These are phyloP conservation scores for Colletotrichum spaethianum DNA, from an alignment of 2,329 filamentous ascomycete species.

Conservation along the genomic window DNA sequence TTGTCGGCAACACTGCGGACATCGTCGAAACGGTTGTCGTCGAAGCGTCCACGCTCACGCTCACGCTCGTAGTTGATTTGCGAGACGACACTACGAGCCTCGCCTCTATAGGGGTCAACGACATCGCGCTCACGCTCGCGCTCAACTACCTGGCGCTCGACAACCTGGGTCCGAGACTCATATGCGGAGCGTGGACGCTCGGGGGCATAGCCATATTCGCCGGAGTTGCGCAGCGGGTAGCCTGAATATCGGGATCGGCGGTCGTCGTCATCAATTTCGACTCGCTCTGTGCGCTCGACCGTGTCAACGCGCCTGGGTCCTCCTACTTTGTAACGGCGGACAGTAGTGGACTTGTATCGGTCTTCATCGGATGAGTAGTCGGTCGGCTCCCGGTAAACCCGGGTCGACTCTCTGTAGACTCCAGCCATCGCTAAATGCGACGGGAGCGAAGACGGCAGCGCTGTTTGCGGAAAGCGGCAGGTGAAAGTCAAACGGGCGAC, in stretches of 20 bases:
- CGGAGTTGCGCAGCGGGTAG: slow-evolving; percentile 54
- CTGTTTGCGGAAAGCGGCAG: slow-evolving; percentile 37
- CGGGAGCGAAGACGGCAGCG: slow-evolving; percentile 1
- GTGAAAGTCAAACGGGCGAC: slow-evolving; percentile 9
- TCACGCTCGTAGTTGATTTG: slow-evolving; percentile 51
- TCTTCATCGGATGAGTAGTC: slow-evolving; percentile 60
- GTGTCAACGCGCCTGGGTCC: slow-evolving; percentile 57
- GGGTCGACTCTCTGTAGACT: slow-evolving; percentile 52
- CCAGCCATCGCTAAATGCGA: slow-evolving; percentile 40
- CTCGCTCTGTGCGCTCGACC: slow-evolving; percentile 55
- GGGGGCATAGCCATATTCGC: slow-evolving; percentile 59
- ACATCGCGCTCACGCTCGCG: slow-evolving; percentile 29
- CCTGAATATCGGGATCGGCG: slow-evolving; percentile 59
- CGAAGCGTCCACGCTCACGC: slow-evolving; percentile 37
- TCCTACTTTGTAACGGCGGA: slow-evolving; percentile 67
- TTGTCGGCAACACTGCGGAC: slow-evolving; percentile 53
- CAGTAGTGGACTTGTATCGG: slow-evolving; percentile 61
- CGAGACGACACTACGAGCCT: slow-evolving; percentile 49
- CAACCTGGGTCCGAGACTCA: slow-evolving; percentile 52
- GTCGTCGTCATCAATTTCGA: slow-evolving; percentile 62
- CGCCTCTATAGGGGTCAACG: slow-evolving; percentile 45
- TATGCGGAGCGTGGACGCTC: slow-evolving; percentile 67
- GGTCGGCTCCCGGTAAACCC: slow-evolving; percentile 51
- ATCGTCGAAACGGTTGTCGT: slow-evolving; percentile 44
- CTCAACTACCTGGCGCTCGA: slow-evolving; percentile 48